phyloP scores from a whole-genome alignment of 805 yeast species.

The Saccharomycopsis malanga region DNA sequence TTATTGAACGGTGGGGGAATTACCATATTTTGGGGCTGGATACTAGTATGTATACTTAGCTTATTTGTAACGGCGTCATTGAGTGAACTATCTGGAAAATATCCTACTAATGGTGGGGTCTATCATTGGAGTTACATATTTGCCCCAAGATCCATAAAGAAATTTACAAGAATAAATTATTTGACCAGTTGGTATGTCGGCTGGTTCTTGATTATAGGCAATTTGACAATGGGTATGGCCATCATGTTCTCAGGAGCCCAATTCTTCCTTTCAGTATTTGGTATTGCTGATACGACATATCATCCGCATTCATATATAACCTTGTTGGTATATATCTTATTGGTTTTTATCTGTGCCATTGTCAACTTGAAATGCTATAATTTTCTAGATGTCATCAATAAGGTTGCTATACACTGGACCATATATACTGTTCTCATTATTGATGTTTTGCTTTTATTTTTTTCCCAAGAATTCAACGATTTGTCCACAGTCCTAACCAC shows the following conservation, averaged over 20 bases:
- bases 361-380: conserved; percentile 56
- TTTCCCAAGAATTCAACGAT: conserved; percentile 55
- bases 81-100: conserved; percentile 71
- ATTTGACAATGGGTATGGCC: conserved; percentile 70
- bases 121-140: conserved; percentile 72
- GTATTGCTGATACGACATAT: conserved; percentile 52
- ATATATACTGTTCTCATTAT: conserved; percentile 62
- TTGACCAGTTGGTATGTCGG: conserved; percentile 72
- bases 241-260: conserved; percentile 73
- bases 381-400: conserved; percentile 56
- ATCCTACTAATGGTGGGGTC: conserved; percentile 69
- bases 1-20: conserved; percentile 71
- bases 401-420: conserved; percentile 69
- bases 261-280: conserved; percentile 58
- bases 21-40: conserved; percentile 71
- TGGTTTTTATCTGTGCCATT: conserved; percentile 54
- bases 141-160: conserved; percentile 39
- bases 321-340: conserved; percentile 46
- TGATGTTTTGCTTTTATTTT: conserved; percentile 50
- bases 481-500: conserved; percentile 51
- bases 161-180: conserved; percentile 35
- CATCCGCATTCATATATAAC: conserved; percentile 51
- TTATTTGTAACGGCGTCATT: conserved; percentile 61
- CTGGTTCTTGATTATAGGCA: conserved; percentile 66
- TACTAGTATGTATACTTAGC: conserved; percentile 56